Evolutionary conservation across 129 eudicot genomes (phyloP).

Genomic region (Tanacetum coccineum): DNA sequence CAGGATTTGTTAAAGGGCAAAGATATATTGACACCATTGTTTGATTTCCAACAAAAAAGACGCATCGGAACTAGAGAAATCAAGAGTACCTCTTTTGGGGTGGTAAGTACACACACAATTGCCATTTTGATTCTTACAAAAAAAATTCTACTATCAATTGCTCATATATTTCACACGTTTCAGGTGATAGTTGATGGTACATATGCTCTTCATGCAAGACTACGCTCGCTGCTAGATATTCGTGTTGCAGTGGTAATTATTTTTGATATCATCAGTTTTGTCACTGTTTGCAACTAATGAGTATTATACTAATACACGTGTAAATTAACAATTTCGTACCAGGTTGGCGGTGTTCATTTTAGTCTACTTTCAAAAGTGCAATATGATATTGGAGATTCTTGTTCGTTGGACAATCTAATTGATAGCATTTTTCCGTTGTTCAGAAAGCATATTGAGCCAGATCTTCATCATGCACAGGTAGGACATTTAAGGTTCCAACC

Average conservation of each 20-base stretch:
- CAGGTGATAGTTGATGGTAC: constrained; percentile 98
- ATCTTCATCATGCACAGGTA: constrained; percentile 99
- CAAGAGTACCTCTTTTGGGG: constrained; percentile 69
- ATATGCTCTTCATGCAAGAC: constrained; percentile 87
- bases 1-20: constrained; percentile 83
- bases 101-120: constrained; percentile 54
- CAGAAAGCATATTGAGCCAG: constrained; percentile 97
- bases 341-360: constrained; percentile 99
- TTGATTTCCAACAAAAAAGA: constrained; percentile 81
- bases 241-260: constrained; percentile 97
- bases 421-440: constrained; percentile 98
- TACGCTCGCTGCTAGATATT: constrained; percentile 92
- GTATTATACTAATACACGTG: not conserved
- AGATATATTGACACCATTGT: constrained; percentile 76
- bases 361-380: constrained; percentile 97
- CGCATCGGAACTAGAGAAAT: constrained; percentile 59
- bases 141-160: not conserved
- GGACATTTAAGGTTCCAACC: constrained; percentile 24
- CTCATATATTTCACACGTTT: constrained; percentile 7
- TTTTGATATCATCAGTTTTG: not conserved
- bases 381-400: constrained; percentile 92
- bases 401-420: constrained; percentile 84
- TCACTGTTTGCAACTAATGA: constrained; percentile 4
- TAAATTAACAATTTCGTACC: not conserved
- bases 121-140: not conserved